A percentile compares a stretch with the other conserved stretches of the same genome.
phyloP scores from a whole-genome alignment of 2,329 filamentous ascomycete species.

The Colletotrichum lini region DNA sequence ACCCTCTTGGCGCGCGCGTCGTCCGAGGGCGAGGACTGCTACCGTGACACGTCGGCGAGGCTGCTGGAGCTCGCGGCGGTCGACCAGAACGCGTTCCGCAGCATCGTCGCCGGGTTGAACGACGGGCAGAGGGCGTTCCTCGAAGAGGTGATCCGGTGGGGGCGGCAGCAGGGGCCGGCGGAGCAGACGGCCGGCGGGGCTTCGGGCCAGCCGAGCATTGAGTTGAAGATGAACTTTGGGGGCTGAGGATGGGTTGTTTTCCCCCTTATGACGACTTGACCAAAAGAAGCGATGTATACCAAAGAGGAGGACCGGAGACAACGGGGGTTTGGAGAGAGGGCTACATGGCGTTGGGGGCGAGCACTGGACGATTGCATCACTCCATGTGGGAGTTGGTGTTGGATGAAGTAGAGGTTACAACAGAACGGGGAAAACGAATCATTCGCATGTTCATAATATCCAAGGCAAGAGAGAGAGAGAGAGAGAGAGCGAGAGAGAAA shows the following conservation, averaged over 20 bases:
- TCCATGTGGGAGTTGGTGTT: neutral
- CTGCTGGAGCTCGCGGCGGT: conserved; percentile 85
- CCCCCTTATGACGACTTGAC: neutral
- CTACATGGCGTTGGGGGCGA: neutral
- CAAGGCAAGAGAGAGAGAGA: too few relatives aligned
- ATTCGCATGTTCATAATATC: neutral
- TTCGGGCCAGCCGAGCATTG: conserved; percentile 83
- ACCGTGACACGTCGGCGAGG: conserved; percentile 81
- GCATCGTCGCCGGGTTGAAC: conserved; percentile 79
- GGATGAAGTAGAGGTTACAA: neutral
- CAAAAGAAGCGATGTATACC: neutral
- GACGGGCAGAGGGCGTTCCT: conserved; percentile 81
- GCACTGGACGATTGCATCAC: neutral
- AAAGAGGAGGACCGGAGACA: neutral
- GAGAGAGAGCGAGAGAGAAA: neutral
- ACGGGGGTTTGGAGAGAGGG: neutral
- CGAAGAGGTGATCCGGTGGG: conserved; percentile 83
- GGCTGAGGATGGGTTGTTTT: conserved; percentile 47
- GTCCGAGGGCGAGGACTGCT: conserved; percentile 71
- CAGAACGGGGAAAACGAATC: neutral
- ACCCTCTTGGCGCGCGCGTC: conserved; percentile 81
- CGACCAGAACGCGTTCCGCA: conserved; percentile 81
- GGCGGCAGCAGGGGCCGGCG: conserved; percentile 62
- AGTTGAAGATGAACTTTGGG: conserved; percentile 94
- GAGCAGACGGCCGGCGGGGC: conserved; percentile 58